A percentile compares a stretch with the other conserved stretches of the same genome.
Conservation (phyloP, 768 basidiomycete genomes). For the Auricularia heimuer region DNA sequence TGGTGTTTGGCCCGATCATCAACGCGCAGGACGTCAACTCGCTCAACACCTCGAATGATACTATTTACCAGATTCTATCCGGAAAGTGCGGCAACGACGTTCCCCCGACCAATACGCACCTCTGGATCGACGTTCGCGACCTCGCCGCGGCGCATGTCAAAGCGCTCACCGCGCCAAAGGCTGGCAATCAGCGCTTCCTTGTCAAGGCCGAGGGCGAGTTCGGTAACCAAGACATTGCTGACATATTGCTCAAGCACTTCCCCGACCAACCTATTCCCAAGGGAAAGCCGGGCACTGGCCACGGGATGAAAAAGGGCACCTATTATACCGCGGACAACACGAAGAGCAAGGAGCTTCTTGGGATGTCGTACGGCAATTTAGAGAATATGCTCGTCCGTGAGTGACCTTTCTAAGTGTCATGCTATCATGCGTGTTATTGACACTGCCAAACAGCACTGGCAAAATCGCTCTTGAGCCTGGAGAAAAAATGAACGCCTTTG, state of each 20-base stretch:
- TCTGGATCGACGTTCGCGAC: slow-evolving; percentile 47
- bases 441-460: too few species aligned
- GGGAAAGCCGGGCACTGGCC: slow-evolving; percentile 3
- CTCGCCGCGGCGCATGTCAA: slow-evolving; percentile 42
- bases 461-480: too few species aligned
- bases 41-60: slow-evolving; percentile 2
- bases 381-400: not conserved
- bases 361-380: slow-evolving; percentile 1
- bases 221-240: slow-evolving; percentile 5
- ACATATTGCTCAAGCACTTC: slow-evolving; percentile 6
- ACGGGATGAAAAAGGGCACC: not conserved
- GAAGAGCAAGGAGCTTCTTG: slow-evolving; percentile 3
- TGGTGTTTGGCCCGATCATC: slow-evolving; percentile 6
- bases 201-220: slow-evolving; percentile 20
- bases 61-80: not conserved
- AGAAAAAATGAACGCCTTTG: too few species aligned
- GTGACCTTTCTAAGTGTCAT: not conserved
- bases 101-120: not conserved
- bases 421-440: too few species aligned
- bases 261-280: slow-evolving; percentile 1
- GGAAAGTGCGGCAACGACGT: not conserved
- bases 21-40: not conserved
- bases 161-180: slow-evolving; percentile 41
- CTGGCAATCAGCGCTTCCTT: slow-evolving; percentile 50
- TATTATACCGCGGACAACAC: slow-evolving; percentile 2